A percentile compares a stretch with the other conserved stretches of the same genome.
Conservation (phyloP, 495 filamentous ascomycete species). For the Penicillium arizonense region DNA sequence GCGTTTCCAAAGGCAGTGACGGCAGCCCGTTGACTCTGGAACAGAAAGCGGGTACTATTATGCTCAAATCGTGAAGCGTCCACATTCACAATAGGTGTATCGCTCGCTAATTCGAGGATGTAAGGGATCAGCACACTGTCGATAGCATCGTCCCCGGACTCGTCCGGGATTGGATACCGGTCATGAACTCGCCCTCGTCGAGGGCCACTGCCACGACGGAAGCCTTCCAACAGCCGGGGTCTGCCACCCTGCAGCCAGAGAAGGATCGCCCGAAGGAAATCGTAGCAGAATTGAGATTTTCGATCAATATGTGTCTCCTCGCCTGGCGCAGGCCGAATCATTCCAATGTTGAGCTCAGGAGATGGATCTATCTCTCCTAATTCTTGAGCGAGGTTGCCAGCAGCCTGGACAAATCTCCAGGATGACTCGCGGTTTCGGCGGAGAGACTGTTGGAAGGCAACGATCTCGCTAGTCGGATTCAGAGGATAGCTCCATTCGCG, state of each 20-base stretch:
- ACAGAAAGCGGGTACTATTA: conserved; percentile 51
- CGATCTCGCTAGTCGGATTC: conserved; percentile 51
- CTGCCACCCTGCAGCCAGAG: conserved; percentile 61
- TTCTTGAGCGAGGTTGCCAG: conserved; percentile 56
- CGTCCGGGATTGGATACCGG: conserved; percentile 52
- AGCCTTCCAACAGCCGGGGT: conserved; percentile 51
- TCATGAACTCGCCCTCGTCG: conserved; percentile 30
- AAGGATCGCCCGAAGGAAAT: conserved; percentile 63
- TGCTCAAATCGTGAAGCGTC: conserved; percentile 59
- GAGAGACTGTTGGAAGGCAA: conserved; percentile 54
- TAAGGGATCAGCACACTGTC: conserved; percentile 59
- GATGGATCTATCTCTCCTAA: conserved; percentile 45
- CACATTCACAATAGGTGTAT: conserved; percentile 52
- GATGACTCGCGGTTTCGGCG: conserved; percentile 56
- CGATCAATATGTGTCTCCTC: conserved; percentile 43
- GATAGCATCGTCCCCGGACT: conserved; percentile 50
- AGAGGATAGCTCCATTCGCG: conserved; percentile 59
- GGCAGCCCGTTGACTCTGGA: conserved; percentile 53
- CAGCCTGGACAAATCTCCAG: conserved; percentile 68
- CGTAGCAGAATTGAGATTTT: conserved; percentile 55
- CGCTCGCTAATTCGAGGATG: conserved; percentile 48
- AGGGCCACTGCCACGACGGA: conserved; percentile 41
- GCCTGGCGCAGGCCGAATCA: conserved; percentile 46
- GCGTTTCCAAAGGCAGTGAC: conserved; percentile 56
- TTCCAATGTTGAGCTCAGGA: conserved; percentile 26